Conservation (phyloP, 2,329 filamentous ascomycete species). For the Exophiala sideris region DNA sequence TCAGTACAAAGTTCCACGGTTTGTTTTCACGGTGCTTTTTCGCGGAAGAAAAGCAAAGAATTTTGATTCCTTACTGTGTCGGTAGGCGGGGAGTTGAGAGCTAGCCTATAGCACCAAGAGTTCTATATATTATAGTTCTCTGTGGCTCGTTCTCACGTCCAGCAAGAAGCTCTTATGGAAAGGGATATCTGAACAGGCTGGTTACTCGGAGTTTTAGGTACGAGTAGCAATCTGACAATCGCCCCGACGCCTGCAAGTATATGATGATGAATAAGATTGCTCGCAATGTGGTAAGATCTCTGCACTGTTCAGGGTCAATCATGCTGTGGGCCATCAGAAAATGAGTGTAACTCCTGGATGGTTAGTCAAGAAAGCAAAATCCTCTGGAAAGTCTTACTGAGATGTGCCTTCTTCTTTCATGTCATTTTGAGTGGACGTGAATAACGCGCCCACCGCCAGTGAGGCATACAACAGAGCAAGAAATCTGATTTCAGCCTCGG, state of each 20-base stretch:
- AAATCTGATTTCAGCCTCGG: background rate
- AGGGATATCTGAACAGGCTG: too few species aligned
- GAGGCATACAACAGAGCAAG: background rate
- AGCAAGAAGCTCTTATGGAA: too few species aligned
- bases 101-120: too few species aligned
- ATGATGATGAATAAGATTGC: background rate
- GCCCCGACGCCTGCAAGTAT: background rate
- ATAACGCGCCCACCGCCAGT: background rate
- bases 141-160: too few species aligned
- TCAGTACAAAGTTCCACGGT: too few species aligned
- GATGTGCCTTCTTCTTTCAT: background rate
- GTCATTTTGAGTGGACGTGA: background rate
- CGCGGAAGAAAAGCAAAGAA: too few species aligned
- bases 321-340: background rate
- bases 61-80: too few species aligned
- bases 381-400: background rate
- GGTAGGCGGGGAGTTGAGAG: too few species aligned
- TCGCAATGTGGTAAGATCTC: background rate
- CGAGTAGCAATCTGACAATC: background rate
- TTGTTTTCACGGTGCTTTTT: too few species aligned
- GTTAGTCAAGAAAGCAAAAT: background rate
- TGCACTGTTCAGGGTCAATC: background rate
- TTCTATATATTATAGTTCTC: too few species aligned
- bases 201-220: background rate
- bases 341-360: background rate